Evolutionary conservation across 768 basidiomycete species (phyloP).

Genomic region (Rhodotorula graminis): DNA sequence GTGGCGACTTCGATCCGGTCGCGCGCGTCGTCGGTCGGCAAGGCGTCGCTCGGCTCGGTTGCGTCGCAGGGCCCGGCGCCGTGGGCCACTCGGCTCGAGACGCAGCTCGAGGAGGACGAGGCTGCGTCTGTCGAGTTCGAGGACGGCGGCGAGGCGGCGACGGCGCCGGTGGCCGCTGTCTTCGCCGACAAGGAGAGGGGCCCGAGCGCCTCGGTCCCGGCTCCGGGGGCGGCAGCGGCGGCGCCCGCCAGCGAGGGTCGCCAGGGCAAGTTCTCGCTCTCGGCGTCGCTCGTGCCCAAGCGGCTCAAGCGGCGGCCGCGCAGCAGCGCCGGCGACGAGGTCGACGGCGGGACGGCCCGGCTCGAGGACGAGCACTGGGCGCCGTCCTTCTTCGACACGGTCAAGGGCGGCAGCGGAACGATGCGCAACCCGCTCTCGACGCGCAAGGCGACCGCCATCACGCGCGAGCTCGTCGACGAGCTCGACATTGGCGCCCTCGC

Average conservation of each 20-base stretch:
- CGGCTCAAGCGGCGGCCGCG: neutral
- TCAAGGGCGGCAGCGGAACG: neutral
- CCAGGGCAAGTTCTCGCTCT: neutral
- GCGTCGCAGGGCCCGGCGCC: neutral
- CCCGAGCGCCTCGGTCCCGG: too few species aligned
- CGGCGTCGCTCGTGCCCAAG: neutral
- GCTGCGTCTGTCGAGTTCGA: neutral
- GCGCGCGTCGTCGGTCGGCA: neutral
- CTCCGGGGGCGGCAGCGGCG: too few species aligned
- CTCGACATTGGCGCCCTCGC: neutral
- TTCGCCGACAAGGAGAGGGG: too few species aligned
- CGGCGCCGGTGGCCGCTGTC: too few species aligned
- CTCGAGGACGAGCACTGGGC: neutral
- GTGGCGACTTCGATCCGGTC: neutral
- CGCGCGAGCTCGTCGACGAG: neutral
- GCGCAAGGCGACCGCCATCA: constrained; percentile 12
- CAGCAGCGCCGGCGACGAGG: too few species aligned
- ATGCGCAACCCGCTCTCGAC: constrained; percentile 1
- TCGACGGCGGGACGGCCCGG: too few species aligned
- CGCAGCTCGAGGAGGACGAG: constrained; percentile 7
- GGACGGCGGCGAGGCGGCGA: too few species aligned
- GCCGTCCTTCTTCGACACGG: constrained; percentile 15
- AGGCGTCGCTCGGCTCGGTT: neutral
- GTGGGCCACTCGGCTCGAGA: neutral
- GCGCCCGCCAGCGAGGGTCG: too few species aligned